Evolutionary conservation across 2,329 filamentous ascomycete genomes (phyloP).

Genomic region (Penicillium sp.): DNA sequence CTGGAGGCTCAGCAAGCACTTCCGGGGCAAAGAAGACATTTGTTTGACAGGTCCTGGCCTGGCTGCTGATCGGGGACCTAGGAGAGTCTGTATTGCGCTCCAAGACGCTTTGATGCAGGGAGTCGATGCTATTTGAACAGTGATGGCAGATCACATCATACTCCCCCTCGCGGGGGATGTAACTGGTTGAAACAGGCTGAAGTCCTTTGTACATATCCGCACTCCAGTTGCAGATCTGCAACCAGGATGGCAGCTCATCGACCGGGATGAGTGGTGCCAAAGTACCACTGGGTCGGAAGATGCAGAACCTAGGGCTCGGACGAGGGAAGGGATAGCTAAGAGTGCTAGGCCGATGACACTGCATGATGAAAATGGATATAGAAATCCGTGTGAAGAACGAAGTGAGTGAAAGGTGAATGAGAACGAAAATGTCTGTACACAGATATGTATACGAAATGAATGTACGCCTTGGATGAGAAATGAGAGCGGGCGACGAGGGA

Average conservation of each 20-base stretch:
- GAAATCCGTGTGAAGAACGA: not conserved
- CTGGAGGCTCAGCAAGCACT: not conserved
- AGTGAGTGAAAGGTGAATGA: not conserved
- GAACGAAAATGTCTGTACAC: not conserved
- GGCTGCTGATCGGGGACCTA: not conserved
- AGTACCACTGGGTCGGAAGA: constrained; percentile 40
- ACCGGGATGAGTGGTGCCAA: constrained; percentile 47
- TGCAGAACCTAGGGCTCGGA: constrained; percentile 43
- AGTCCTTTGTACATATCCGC: constrained; percentile 28
- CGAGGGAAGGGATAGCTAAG: constrained; percentile 11
- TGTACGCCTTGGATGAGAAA: not conserved
- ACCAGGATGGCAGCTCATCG: constrained; percentile 48
- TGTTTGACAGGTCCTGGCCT: constrained; percentile 8
- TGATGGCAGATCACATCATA: constrained; percentile 40
- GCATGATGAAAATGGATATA: constrained; percentile 16
- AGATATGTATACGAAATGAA: not conserved
- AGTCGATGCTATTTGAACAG: constrained; percentile 30
- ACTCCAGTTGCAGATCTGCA: constrained; percentile 34
- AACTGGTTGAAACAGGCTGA: constrained; percentile 25
- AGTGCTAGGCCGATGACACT: constrained; percentile 6
- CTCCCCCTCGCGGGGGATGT: constrained; percentile 34
- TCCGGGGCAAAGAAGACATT: not conserved
- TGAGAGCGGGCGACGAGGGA: not conserved
- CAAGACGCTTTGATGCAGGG: constrained; percentile 29
- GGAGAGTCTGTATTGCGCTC: constrained; percentile 22